phyloP scores from a whole-genome alignment of 139 green algal species.

The Asterochloris erici region DNA sequence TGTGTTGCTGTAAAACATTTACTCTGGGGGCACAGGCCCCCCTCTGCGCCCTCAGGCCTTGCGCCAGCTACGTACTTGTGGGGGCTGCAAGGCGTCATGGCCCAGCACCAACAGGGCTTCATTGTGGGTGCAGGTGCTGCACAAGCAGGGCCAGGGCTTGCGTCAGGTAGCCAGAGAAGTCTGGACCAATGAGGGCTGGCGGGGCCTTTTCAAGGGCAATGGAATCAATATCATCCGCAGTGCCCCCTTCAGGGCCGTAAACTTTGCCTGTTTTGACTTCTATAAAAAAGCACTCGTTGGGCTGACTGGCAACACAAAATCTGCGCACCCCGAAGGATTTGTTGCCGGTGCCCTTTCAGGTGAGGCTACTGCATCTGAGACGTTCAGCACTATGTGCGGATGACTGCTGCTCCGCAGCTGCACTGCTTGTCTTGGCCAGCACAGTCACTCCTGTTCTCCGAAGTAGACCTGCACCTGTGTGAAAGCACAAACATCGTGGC shows the following conservation, averaged over 20 bases:
- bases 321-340: conserved; percentile 17
- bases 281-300: conserved; percentile 45
- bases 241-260: conserved; percentile 77
- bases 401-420: neutral
- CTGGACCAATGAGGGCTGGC: conserved; percentile 43
- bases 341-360: conserved; percentile 8
- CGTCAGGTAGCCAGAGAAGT: conserved; percentile 21
- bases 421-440: neutral
- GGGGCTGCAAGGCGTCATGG: too few species aligned
- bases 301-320: conserved; percentile 24
- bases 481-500: neutral
- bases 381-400: too few species aligned
- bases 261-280: conserved; percentile 76
- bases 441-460: neutral
- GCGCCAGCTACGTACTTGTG: too few species aligned
- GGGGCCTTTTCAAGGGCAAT: conserved; percentile 72
- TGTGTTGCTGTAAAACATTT: too few species aligned
- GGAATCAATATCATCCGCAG: conserved; percentile 71
- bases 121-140: conserved; percentile 29
- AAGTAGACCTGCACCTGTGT: neutral
- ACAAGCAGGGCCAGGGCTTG: conserved; percentile 15
- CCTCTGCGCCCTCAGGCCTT: too few species aligned
- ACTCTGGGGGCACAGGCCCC: too few species aligned
- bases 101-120: too few species aligned
- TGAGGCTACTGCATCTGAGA: neutral